These are phyloP conservation scores for Blastobotrys illinoisensis DNA, from an alignment of 1,139 yeast species.

Conservation along the genomic window DNA sequence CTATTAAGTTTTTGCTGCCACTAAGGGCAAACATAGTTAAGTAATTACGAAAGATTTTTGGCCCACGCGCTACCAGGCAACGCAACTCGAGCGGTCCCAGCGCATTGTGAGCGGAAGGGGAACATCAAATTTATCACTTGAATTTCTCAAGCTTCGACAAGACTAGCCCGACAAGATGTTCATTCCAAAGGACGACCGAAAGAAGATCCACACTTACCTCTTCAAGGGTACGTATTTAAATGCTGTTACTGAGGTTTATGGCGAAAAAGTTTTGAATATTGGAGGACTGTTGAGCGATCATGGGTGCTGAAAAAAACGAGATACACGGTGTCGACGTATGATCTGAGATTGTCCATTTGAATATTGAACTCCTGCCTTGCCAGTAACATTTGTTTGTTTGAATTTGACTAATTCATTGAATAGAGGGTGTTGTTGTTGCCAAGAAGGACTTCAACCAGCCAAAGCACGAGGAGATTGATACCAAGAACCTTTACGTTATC, in stretches of 20 bases:
- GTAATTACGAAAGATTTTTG: background rate
- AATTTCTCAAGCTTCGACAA: constrained; percentile 5
- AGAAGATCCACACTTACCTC: constrained; percentile 98
- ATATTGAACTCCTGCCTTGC: background rate
- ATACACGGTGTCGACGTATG: background rate
- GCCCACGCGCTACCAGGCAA: background rate
- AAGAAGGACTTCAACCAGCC: constrained; percentile 98
- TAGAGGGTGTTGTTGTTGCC: constrained; percentile 99
- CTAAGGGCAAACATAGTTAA: background rate
- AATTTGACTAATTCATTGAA: constrained; percentile 1
- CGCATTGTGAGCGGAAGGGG: background rate
- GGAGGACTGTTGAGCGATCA: background rate
- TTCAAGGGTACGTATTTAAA: constrained; percentile 76
- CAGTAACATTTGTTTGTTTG: background rate
- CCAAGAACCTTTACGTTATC: constrained; percentile 96
- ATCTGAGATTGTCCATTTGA: background rate
- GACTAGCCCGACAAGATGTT: constrained; percentile 55
- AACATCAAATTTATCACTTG: constrained; percentile 1
- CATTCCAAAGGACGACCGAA: constrained; percentile 99
- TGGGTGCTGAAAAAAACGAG: background rate
- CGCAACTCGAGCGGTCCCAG: background rate
- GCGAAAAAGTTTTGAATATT: background rate
- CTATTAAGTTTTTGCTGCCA: background rate
- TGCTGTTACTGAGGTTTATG: background rate
- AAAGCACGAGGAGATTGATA: constrained; percentile 96